Conservation (phyloP, 805 yeast genomes). For the Metschnikowia cubensis region DNA sequence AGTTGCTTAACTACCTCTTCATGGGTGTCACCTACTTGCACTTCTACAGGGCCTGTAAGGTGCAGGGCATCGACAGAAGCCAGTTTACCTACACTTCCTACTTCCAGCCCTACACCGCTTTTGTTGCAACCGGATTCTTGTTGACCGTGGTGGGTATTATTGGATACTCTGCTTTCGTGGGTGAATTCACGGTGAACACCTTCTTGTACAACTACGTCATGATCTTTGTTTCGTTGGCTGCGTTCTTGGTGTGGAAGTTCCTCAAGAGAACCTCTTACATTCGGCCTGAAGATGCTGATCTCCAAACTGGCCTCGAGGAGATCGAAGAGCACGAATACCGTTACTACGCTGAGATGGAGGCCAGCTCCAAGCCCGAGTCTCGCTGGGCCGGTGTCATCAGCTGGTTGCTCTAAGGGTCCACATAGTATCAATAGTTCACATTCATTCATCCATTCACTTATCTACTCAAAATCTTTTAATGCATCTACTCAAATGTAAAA, state of each 20-base stretch:
- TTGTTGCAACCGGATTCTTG: slow-evolving; percentile 27
- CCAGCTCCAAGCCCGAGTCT: slow-evolving; percentile 17
- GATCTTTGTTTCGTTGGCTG: slow-evolving; percentile 47
- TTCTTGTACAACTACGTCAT: slow-evolving; percentile 71
- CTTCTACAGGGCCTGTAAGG: slow-evolving; percentile 21
- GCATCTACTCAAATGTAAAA: no score
- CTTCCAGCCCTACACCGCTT: slow-evolving; percentile 41
- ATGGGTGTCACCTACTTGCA: slow-evolving; percentile 20
- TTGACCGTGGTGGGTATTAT: slow-evolving; percentile 48
- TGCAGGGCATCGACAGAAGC: slow-evolving; percentile 29
- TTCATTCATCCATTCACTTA: no score
- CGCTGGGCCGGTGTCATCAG: slow-evolving; percentile 12
- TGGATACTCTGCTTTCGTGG: slow-evolving; percentile 71
- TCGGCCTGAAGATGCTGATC: slow-evolving; percentile 45
- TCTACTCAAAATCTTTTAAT: no score
- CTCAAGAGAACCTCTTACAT: slow-evolving; percentile 34
- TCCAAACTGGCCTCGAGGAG: slow-evolving; percentile 42
- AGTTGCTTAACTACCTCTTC: slow-evolving; percentile 19
- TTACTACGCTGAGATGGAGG: slow-evolving; percentile 33
- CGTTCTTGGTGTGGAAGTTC: slow-evolving; percentile 35
- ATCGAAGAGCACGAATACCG: slow-evolving; percentile 48
- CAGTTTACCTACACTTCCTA: slow-evolving; percentile 40
- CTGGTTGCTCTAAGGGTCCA: slow-evolving; percentile 12
- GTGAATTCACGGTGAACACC: slow-evolving; percentile 55
- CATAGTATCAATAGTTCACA: no score